Percentiles rank a stretch among this genome's conserved stretches.
Evolutionary conservation across 2,329 filamentous ascomycete genomes (phyloP).

Genomic region (Gaeumannomyces tritici): DNA sequence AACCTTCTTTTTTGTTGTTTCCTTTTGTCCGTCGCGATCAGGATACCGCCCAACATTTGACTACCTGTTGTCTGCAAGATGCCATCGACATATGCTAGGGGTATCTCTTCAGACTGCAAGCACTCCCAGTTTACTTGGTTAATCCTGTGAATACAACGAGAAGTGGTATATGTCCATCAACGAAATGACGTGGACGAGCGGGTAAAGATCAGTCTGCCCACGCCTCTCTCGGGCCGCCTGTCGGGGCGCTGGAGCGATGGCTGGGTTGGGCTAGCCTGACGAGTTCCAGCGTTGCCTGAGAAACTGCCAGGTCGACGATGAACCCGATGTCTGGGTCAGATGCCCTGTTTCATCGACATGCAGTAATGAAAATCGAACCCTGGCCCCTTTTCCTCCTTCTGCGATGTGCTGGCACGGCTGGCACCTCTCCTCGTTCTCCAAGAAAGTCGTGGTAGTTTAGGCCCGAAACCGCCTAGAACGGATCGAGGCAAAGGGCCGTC

Average conservation of each 20-base stretch:
- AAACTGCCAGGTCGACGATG: background rate
- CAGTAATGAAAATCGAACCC: background rate
- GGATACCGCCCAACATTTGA: background rate
- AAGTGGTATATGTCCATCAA: background rate
- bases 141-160: background rate
- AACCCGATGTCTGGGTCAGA: background rate
- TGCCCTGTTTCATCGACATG: background rate
- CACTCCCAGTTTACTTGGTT: conserved; percentile 10
- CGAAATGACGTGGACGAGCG: background rate
- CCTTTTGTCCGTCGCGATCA: background rate
- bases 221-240: background rate
- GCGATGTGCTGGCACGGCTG: too few species aligned
- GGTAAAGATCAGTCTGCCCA: background rate
- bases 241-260: background rate
- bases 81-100: conserved; percentile 11
- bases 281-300: background rate
- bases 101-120: conserved; percentile 9
- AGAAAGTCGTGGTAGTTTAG: background rate
- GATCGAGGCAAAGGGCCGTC: background rate
- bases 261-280: background rate
- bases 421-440: too few species aligned
- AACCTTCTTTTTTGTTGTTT: conserved; percentile 1
- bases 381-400: background rate
- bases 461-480: background rate
- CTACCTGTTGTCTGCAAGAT: background rate